A percentile compares a stretch with the other conserved stretches of the same genome.
phyloP scores from a whole-genome alignment of 2,329 filamentous ascomycete genomes.

The Ophiostoma novo-ulmi region DNA sequence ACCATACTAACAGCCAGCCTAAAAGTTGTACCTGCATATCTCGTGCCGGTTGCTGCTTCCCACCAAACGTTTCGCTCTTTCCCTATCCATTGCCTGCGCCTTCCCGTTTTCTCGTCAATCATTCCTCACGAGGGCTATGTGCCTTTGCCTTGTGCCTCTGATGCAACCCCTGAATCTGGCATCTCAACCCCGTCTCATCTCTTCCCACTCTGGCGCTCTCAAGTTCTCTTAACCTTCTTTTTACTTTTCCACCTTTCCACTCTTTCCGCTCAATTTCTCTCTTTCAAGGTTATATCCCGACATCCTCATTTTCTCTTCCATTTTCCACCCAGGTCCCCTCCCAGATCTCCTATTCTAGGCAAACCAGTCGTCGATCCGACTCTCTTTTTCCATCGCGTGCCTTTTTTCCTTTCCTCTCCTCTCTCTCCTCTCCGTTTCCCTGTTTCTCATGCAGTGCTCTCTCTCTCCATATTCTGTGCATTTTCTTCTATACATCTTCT shows the following conservation, averaged over 20 bases:
- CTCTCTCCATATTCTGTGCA: not conserved
- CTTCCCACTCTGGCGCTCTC: not conserved
- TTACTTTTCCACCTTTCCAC: not conserved
- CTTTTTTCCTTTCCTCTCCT: not conserved
- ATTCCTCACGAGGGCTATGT: conserved; percentile 8
- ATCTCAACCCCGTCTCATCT: not conserved
- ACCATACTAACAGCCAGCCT: not conserved
- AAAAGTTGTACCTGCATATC: not conserved
- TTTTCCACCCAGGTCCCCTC: not conserved
- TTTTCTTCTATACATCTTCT: not conserved
- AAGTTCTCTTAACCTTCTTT: too few species aligned
- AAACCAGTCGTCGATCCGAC: conserved; percentile 2
- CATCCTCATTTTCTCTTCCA: not conserved
- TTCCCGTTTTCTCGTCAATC: conserved; percentile 7
- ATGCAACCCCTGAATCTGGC: conserved; percentile 13
- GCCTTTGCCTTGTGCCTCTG: not conserved
- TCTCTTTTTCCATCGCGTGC: not conserved
- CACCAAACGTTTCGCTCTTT: conserved; percentile 17
- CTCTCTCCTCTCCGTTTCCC: not conserved
- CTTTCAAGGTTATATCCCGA: not conserved
- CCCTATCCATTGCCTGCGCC: not conserved
- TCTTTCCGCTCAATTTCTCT: not conserved
- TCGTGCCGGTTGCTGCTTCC: conserved; percentile 3
- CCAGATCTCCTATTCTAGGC: not conserved
- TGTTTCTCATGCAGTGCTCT: conserved; percentile 5